phyloP scores from a whole-genome alignment of 169 alveolate species.

The Plasmodium vinckei region DNA sequence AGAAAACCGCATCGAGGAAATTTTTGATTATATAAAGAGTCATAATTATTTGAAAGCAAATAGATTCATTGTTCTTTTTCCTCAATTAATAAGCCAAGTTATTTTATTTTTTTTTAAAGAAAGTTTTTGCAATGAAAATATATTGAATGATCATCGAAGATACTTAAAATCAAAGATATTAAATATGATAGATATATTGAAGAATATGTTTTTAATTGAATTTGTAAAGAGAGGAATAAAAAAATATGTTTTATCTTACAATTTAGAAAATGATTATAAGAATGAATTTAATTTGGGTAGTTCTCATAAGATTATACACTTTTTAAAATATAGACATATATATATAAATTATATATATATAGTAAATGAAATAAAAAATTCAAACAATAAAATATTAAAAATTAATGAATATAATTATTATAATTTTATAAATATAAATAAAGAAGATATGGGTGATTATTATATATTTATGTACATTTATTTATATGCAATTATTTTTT shows the following conservation, averaged over 20 bases:
- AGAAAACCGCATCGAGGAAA: not conserved
- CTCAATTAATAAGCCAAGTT: constrained; percentile 26
- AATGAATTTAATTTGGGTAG: not conserved
- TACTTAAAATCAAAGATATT: constrained; percentile 17
- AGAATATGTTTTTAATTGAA: constrained; percentile 34
- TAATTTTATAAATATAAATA: constrained; percentile 45
- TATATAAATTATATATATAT: constrained; percentile 60
- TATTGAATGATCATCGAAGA: constrained; percentile 6
- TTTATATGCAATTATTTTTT: constrained; percentile 34
- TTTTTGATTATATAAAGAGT: constrained; percentile 18
- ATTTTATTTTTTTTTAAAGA: constrained; percentile 60
- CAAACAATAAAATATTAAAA: constrained; percentile 33
- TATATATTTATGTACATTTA: constrained; percentile 65
- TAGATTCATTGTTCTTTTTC: constrained; percentile 15
- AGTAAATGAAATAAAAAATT: constrained; percentile 42
- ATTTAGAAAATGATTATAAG: not conserved
- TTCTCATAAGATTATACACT: constrained; percentile 7
- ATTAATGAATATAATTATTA: constrained; percentile 35
- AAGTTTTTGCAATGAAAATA: constrained; percentile 29
- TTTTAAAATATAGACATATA: constrained; percentile 49
- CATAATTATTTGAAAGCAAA: constrained; percentile 9
- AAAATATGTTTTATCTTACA: not conserved
- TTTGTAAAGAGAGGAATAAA: constrained; percentile 16
- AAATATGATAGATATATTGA: constrained; percentile 32
- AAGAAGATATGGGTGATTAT: constrained; percentile 33